These are phyloP conservation scores for Xylaria flabelliformis DNA, from an alignment of 495 filamentous ascomycete species.

Conservation along the genomic window DNA sequence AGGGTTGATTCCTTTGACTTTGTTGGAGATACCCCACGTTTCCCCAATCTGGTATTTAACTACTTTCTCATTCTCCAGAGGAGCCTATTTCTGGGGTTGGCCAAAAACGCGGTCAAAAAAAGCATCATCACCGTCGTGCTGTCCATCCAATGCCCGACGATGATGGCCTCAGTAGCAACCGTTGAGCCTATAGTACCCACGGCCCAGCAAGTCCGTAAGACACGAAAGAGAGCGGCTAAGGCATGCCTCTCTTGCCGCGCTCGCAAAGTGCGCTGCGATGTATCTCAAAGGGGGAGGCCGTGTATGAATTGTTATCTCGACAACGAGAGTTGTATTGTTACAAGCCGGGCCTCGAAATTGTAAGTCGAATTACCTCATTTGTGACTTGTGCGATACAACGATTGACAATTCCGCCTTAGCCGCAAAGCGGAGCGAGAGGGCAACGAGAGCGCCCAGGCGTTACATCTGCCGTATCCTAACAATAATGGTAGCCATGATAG, in stretches of 20 bases:
- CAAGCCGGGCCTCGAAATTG: slow-evolving; percentile 52
- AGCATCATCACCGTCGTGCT: not conserved
- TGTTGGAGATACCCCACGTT: slow-evolving; percentile 25
- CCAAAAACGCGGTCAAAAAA: not conserved
- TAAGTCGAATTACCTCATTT: slow-evolving; percentile 25
- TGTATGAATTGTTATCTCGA: slow-evolving; percentile 58
- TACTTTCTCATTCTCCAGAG: slow-evolving; percentile 17
- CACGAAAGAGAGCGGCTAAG: slow-evolving; percentile 49
- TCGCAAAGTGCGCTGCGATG: slow-evolving; percentile 61
- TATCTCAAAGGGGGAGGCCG: slow-evolving; percentile 53
- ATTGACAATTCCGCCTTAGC: slow-evolving; percentile 26
- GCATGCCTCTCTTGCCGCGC: slow-evolving; percentile 58
- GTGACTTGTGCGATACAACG: not conserved
- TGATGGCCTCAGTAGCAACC: slow-evolving; percentile 17
- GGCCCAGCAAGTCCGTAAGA: slow-evolving; percentile 31
- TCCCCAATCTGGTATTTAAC: slow-evolving; percentile 19
- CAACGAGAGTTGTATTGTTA: slow-evolving; percentile 43
- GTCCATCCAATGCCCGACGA: not conserved
- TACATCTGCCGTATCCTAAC: slow-evolving; percentile 32
- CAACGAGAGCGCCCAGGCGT: slow-evolving; percentile 32
- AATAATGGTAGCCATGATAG: slow-evolving; percentile 34
- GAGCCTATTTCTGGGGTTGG: not conserved
- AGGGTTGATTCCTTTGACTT: not conserved
- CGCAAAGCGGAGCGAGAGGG: slow-evolving; percentile 37
- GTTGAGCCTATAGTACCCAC: slow-evolving; percentile 5